Base-by-base conservation (phyloP, 345 rosid genomes). In the Hevea brasiliensis region DNA sequence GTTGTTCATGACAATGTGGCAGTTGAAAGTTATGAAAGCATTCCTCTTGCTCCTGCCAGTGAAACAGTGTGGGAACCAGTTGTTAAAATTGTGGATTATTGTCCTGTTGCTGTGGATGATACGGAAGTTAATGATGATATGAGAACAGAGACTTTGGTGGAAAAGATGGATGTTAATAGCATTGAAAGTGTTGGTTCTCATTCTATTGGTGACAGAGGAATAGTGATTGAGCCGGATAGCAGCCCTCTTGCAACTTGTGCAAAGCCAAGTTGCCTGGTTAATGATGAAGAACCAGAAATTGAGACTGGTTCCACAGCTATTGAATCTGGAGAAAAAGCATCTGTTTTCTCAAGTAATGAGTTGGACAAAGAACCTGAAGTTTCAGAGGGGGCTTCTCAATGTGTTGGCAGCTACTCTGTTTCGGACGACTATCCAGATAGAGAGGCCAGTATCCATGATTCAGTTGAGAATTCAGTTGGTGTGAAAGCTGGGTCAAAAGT, bases 221-320 rank as follows among this genome's bases (percentile, higher is more conserved):
- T 21, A 32, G 76, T 72, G 44, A 47, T 53, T 18, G 62, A 62
- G 67, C 72, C 40, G 61, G 83, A 79, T 68, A 66, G 75, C 54
- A 68, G 68, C 41, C 73, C 81, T 65, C 64, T 74, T 24, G 75
- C 51, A 48, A 74, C 24, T 58, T 70, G 75, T 32, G 57, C 17
- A 44, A 65, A 56, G 37, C 77, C 75, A 54, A 74, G 54, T 75
- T 68, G 53, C 72, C 58, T 35, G 23, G 61, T 29, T 75, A 15
- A 20, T 54, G 58, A 62, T 77, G 61, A n/a, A n/a, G 56, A 41
- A 8, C 54, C 51, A 61, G 74, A 72, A 61, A 32, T 54, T 56
- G 64, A 65, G 67, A 74, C 71, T 40, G 66, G 53, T 68, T 45
- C 69, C 54, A 62, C 44, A 27, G 72, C 67, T 10, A 26, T 62